Base-by-base conservation (phyloP, 179 eudicot species). In the Dionaea muscipula region DNA sequence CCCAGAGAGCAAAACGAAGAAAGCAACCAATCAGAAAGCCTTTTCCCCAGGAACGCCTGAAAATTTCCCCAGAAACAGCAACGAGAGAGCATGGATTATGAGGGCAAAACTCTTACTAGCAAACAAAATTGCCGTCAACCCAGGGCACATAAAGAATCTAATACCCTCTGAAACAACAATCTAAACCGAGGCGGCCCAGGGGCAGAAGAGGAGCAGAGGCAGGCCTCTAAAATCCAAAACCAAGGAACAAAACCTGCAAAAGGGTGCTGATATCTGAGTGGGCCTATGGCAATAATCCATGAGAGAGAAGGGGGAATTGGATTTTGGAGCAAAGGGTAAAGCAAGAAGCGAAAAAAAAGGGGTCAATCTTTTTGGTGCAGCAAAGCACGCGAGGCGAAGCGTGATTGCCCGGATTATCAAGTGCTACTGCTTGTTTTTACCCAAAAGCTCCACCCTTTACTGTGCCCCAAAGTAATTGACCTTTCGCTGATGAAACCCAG, bases 341-440 rank as follows among this genome's bases (percentile, higher is more conserved):
- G 16, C 13, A 36, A 49, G 10, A 35, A 35, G 48, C 43, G 2
- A 26, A 51, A 26, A 60, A 55, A 31, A 47, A 69, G 66, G 65
- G 65, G 22, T 57, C 19, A 61, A 14, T 64, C 21, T 37, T 26
- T 16, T 36, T 36, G 37, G 52, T 35, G 67, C 72, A 72, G 60
- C 70, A 64, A 77, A 86, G 94, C 95, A 86, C 95, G 95, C 95
- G 71, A 63, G 84, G 55, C 94, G 67, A 86, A 86, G 90, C 86
- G 75, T 82, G 81, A 75, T 69, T 66, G 71, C 33, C 48, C 43
- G 36, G 54, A 31, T 31, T 31, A 31, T 31, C 35, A 31, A 31
- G 35, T 31, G 35, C 35, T 31, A 6, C 70, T 72, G 73, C 57
- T 56, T 56, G 47, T 54, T 54, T 47, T 60, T 48, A 52, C 31